Evolutionary conservation across 495 filamentous ascomycete genomes (phyloP), one percentile per base, ranked within the genome.

Genomic region (Bryoglossum gracile): DNA sequence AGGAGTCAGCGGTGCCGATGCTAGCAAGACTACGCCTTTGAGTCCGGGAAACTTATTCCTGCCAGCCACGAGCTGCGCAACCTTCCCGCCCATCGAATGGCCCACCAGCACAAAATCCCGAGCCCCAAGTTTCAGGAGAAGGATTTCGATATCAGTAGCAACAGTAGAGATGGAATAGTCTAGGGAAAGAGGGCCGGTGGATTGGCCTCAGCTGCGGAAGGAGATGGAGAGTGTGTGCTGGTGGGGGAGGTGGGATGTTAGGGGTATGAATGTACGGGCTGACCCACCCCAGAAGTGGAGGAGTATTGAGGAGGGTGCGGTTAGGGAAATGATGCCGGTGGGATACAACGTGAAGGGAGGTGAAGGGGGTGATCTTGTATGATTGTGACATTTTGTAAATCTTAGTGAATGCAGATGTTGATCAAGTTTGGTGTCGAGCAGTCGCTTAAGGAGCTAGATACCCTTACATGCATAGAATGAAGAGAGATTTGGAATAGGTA

Each of bases 211-310:
- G 41, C 68, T 67, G 35, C 66, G 67, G 14, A 69, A 59, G 44
- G 65, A 59, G 23, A 69, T 39, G 6, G 65, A 53, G 6, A 65
- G 18, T 11, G 57, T 65, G 9, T 60, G 59, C 34, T 65, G 3
- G 9, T 45, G 14, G 10, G 54, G 52, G 11, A 61, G 43, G 0
- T 57, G 38, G 5, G 54, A 52, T 5, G 56, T 63, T 30, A 69
- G 47, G 11, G 61, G 58, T 49, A 58, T 46, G 60, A 62, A 70
- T n/a, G 68, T 69, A 1, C 41, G 50, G 11, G 65, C 63, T 21
- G 64, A 67, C 25, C 68, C 70, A 30, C 69, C 69, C 67, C 68
- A 71, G 58, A 71, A 69, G 46, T 71, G 67, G 16, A 71, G 57
- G 37, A 70, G 70, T 16, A 69, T 50, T 3, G n/a, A n/a, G n/a